These are phyloP conservation scores for Lepiota subincarnata DNA, from an alignment of 768 basidiomycete species.

Conservation along the genomic window DNA sequence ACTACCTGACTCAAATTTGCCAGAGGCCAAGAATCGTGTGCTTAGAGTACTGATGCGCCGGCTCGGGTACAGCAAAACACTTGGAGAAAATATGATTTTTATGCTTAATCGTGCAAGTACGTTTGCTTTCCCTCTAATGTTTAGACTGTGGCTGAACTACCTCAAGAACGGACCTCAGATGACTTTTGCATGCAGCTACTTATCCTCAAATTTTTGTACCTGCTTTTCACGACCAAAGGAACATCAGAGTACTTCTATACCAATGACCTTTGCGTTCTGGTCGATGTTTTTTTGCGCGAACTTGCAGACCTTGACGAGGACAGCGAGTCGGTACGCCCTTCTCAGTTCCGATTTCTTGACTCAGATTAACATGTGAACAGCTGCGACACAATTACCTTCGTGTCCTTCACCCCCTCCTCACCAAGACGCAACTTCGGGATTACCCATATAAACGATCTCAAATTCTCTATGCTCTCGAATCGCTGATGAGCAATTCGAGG, in stretches of 20 bases:
- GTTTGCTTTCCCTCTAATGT: conserved; percentile 24
- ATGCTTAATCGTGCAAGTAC: conserved; percentile 94
- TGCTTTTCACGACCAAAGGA: conserved; percentile 89
- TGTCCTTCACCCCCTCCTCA: conserved; percentile 91
- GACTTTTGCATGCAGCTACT: conserved; percentile 93
- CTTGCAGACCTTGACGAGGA: conserved; percentile 90
- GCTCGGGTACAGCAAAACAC: conserved; percentile 84
- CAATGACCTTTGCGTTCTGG: conserved; percentile 92
- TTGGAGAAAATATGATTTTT: conserved; percentile 98
- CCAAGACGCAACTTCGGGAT: conserved; percentile 84
- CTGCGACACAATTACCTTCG: conserved; percentile 96
- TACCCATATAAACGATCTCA: conserved; percentile 90
- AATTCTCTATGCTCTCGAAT: conserved; percentile 79
- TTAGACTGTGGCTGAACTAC: not conserved
- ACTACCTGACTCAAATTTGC: conserved; percentile 16
- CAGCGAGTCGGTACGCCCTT: conserved; percentile 73
- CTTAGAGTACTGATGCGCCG: conserved; percentile 81
- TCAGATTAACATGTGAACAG: conserved; percentile 28
- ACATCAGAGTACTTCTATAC: conserved; percentile 98
- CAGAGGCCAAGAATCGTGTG: conserved; percentile 59
- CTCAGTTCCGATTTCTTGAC: not conserved
- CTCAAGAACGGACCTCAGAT: conserved; percentile 75
- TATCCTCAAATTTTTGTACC: conserved; percentile 90
- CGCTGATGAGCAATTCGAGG: conserved; percentile 63
- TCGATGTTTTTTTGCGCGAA: conserved; percentile 97